Conservation (phyloP, 495 filamentous ascomycete species). For the Bathelium albidoporum region DNA sequence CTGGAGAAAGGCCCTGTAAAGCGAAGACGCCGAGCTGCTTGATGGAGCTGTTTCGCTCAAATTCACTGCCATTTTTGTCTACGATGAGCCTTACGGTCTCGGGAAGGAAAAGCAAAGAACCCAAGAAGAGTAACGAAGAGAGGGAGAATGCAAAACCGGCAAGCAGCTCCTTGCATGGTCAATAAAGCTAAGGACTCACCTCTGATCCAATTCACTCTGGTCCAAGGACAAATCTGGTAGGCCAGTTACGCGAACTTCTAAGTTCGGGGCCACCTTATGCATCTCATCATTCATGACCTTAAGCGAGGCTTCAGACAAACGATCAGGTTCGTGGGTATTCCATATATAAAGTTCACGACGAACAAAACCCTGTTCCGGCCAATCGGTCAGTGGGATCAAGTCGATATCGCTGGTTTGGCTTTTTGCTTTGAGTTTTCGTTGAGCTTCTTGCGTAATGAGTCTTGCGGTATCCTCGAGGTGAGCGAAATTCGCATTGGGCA, state of each 20-base stretch:
- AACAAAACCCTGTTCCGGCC: slow-evolving; percentile 62
- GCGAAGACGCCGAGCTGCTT: slow-evolving; percentile 85
- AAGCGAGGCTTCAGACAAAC: slow-evolving; percentile 60
- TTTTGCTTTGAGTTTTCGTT: neutral
- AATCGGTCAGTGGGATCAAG: slow-evolving; percentile 9
- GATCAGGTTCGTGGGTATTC: slow-evolving; percentile 82
- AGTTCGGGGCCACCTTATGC: slow-evolving; percentile 53
- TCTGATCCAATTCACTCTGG: slow-evolving; percentile 21
- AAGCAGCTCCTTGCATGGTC: neutral
- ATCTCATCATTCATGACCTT: slow-evolving; percentile 56
- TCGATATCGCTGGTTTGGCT: neutral
- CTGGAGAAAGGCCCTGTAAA: slow-evolving; percentile 63
- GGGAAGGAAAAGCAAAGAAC: no score
- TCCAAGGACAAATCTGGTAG: slow-evolving; percentile 51
- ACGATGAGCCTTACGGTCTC: neutral
- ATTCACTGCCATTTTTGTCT: neutral
- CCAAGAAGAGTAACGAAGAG: neutral
- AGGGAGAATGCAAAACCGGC: neutral
- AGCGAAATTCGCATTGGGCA: neutral
- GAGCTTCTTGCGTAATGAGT: neutral
- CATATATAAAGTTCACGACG: slow-evolving; percentile 87
- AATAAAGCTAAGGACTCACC: slow-evolving; percentile 5
- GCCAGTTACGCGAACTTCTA: slow-evolving; percentile 58
- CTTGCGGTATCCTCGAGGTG: neutral
- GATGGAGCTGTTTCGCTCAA: slow-evolving; percentile 27